Conservation (phyloP, 1,139 yeast species). For the Taphrina populina region DNA sequence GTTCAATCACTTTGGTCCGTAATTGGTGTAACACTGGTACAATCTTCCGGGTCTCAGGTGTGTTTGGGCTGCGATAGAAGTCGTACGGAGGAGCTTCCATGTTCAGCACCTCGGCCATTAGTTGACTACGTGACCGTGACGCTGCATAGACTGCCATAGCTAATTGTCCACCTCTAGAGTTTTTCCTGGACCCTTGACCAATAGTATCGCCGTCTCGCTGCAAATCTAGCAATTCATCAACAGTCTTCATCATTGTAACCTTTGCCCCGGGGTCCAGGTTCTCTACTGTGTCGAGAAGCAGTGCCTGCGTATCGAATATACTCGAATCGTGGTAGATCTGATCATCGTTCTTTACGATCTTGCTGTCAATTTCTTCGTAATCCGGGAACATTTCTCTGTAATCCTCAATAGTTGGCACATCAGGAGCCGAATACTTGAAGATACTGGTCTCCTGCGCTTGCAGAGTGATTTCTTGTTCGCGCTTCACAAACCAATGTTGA, state of each 20-base stretch:
- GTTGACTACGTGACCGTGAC: background rate
- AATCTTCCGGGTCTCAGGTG: constrained; percentile 55
- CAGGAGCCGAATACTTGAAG: constrained; percentile 52
- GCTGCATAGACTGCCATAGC: constrained; percentile 25
- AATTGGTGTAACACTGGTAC: constrained; percentile 50
- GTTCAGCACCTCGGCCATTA: background rate
- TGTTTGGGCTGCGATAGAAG: constrained; percentile 68
- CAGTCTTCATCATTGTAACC: background rate
- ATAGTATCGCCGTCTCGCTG: too few relatives aligned
- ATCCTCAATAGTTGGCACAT: constrained; percentile 68
- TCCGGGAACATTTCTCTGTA: constrained; percentile 80
- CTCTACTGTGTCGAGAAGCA: background rate
- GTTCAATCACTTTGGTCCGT: constrained; percentile 51
- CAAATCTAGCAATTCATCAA: background rate
- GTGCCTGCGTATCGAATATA: background rate
- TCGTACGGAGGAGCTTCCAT: constrained; percentile 47
- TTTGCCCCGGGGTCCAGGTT: too few relatives aligned
- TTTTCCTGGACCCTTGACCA: background rate
- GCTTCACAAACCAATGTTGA: constrained; percentile 19
- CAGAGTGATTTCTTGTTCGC: constrained; percentile 2
- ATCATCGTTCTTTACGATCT: background rate
- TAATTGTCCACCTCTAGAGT: background rate
- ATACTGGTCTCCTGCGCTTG: constrained; percentile 22
- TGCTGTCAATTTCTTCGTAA: constrained; percentile 57
- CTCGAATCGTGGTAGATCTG: background rate